Evolutionary conservation across 495 filamentous ascomycete species (phyloP), one percentile per base, ranked within the genome.

Genomic region (Cercophora samala): DNA sequence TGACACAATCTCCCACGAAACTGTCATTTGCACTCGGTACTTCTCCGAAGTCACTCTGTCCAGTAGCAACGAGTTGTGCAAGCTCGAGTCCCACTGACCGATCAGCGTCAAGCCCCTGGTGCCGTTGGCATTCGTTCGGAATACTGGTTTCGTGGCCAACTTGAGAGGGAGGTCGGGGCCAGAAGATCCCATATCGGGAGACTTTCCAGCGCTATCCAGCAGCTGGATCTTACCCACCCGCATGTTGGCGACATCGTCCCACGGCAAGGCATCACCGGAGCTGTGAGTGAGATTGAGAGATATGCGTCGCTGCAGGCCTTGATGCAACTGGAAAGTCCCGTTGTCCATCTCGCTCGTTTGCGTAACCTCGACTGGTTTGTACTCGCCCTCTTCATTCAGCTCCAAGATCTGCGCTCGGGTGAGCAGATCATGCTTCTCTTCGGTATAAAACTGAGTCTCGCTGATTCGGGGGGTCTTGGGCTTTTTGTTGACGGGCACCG

Each of bases 31-130:
- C 5, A 99, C 91, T 42, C 89, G 89, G 73, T 96, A 95, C 72
- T 92, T 93, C 63, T 97, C 93, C 13, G 91, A 86, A 18, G 95
- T 98, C 13, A 90, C 89, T 21, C 93, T 87, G 74, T 98, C 93
- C 11, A 99, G 88, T 11, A 97, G 82, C 23, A 95, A 83, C 19
- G 95, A 99, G 65, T 86, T 87, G 74, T 99, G 95, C 66, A 94
- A 83, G 72, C 91, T 94, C 0, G 96, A 98, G 75, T 98, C 96
- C 95, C 95, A 99, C 74, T 98, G 95, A 9, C 90, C 93, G 11
- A 89, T 78, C 22, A 98, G 81, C 1, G 89, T 93, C 61, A 96
- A 86, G 74, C 90, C 90, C n/a, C 89, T 91, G 1, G 94, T 97
- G 32, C 95, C 95, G 74, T 98, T 93, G 5, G 91, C 86, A 77